Base-by-base conservation (phyloP, 768 basidiomycete genomes). In the Psilocybe tampanensis region DNA sequence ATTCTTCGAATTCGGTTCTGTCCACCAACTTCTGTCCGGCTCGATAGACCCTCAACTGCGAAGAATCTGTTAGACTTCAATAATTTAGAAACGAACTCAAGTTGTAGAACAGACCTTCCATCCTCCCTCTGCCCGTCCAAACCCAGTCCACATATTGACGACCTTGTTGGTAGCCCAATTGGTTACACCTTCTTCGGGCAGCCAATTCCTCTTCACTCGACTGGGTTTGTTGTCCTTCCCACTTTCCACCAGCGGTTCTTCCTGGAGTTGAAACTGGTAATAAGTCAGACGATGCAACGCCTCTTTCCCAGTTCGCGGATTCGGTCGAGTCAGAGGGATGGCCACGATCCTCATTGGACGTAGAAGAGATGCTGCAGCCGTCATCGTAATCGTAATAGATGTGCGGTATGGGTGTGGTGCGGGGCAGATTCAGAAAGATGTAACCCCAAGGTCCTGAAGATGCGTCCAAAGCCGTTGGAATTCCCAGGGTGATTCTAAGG, bases 1-100 rank as follows among this genome's bases (percentile, higher is more conserved):
- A 76, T 68, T 94, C 91, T 70, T 93, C 92, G 61, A 92, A 92
- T 49, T 92, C 92, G 59, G 92, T 76, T 19, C 81, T 77, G 70
- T 92, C 88, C 19, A 87, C 76, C 1, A 91, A 68, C 19, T 82
- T 82, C 73, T 91, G 86, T 22, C 91, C 91, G 36, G 79, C 72
- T 60, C 80, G 72, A 66, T 85, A 89, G 12, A 82, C 73, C 68
- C 78, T 84, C 23, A 82, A 68, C 90, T 92, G 57, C 8, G 21
- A 29, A n/a, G n/a, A 29, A 29, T 29, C 24, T 15, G 34, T n/a
- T 26, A 56, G 6, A 51, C 33, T 19, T n/a, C n/a, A n/a, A n/a
- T n/a, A n/a, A n/a, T n/a, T n/a, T n/a, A n/a, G n/a, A n/a, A n/a
- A n/a, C n/a, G n/a, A n/a, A n/a, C n/a, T n/a, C n/a, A n/a, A n/a